Evolutionary conservation across 257 asterid genomes (phyloP).

Genomic region (Schizonepeta tenuifolia): DNA sequence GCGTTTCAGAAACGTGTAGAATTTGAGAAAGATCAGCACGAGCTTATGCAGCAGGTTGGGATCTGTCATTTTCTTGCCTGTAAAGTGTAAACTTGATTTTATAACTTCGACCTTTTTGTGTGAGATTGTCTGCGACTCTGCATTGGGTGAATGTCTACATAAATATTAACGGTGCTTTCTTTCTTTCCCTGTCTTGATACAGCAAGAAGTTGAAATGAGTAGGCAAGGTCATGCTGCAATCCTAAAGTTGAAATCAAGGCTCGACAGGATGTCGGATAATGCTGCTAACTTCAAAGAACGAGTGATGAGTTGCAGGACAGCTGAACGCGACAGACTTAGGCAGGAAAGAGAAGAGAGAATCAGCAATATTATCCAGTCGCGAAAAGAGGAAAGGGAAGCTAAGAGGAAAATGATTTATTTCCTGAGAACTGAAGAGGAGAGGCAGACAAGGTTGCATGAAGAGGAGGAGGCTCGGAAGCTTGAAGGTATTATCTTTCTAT

Average conservation of each 20-base stretch:
- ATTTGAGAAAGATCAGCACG: slow-evolving; percentile 69
- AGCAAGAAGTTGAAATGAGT: slow-evolving; percentile 31
- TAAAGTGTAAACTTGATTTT: neutral
- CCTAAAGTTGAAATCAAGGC: slow-evolving; percentile 25
- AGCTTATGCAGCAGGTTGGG: slow-evolving; percentile 74
- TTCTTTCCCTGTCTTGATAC: slow-evolving; percentile 1
- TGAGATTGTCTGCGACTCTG: neutral
- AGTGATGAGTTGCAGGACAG: slow-evolving; percentile 24
- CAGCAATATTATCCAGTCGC: slow-evolving; percentile 53
- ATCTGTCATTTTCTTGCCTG: slow-evolving; percentile 13
- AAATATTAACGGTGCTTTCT: neutral
- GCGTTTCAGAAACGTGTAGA: slow-evolving; percentile 57
- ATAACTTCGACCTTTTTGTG: neutral
- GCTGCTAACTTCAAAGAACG: slow-evolving; percentile 20
- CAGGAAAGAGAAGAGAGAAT: slow-evolving; percentile 34
- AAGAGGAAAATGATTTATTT: slow-evolving; percentile 69
- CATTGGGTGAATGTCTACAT: neutral
- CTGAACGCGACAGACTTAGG: slow-evolving; percentile 20
- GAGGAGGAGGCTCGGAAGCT: slow-evolving; percentile 81
- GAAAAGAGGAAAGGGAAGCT: slow-evolving; percentile 70
- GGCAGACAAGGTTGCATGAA: slow-evolving; percentile 61
- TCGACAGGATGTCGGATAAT: slow-evolving; percentile 19
- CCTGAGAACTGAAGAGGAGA: slow-evolving; percentile 75
- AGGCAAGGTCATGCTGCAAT: slow-evolving; percentile 27
- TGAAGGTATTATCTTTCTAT: slow-evolving; percentile 58